Evolutionary conservation across 2,329 filamentous ascomycete species (phyloP).

Genomic region (Stenocarpella maydis): DNA sequence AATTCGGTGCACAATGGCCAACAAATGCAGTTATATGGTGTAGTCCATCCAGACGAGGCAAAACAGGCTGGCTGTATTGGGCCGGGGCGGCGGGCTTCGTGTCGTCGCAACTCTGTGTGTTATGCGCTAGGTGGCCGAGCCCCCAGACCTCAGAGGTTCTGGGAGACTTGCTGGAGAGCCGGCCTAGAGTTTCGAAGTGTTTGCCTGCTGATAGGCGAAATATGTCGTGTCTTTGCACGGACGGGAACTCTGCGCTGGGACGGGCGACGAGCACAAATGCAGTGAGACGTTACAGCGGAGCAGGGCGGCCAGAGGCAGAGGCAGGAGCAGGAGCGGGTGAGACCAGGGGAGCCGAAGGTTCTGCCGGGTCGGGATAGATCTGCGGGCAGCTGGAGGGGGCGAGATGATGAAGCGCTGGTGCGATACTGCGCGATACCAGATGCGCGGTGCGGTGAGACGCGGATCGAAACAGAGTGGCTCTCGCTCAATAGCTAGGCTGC

Average conservation of each 20-base stretch:
- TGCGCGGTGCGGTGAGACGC: constrained; percentile 8
- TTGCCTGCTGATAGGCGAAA: background rate
- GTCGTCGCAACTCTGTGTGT: background rate
- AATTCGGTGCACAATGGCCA: background rate
- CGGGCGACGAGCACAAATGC: background rate
- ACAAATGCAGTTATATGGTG: background rate
- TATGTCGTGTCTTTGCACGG: background rate
- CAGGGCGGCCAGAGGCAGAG: background rate
- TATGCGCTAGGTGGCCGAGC: background rate
- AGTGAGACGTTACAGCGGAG: background rate
- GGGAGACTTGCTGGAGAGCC: background rate
- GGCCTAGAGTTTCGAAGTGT: background rate
- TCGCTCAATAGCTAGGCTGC: background rate
- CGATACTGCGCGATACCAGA: background rate
- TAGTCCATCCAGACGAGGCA: background rate
- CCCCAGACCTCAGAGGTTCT: background rate
- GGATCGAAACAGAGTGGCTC: background rate
- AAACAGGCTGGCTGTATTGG: background rate
- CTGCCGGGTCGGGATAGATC: constrained; percentile 15
- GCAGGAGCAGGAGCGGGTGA: background rate
- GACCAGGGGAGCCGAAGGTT: background rate
- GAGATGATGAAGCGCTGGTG: background rate
- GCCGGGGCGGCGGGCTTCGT: constrained; percentile 7
- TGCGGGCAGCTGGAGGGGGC: constrained; percentile 2
- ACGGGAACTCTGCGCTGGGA: background rate